Base-by-base conservation (phyloP, 2,329 filamentous ascomycete species). In the Aspergillus spinulosporus region DNA sequence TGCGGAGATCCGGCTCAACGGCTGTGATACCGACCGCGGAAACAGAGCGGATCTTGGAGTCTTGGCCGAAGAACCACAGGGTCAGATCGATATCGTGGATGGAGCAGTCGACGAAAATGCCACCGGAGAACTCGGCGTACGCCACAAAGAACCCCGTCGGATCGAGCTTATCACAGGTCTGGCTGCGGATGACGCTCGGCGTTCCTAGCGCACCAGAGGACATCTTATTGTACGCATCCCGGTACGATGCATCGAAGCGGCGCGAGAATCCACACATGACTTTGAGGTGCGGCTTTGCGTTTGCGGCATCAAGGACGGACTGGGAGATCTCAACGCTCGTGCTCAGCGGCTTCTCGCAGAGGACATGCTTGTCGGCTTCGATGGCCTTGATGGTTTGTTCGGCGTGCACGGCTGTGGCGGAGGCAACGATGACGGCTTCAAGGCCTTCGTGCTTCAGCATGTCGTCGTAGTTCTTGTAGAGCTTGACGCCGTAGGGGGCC, bases 51-150 rank as follows among this genome's bases (percentile, higher is more conserved):
- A 85, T 77, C 11, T 76, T 69, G 40, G 74, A 76, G 46, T 82
- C 77, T 46, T 80, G 72, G 7, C 82, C 82, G 65, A 86, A 85
- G 74, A 83, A 87, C 84, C 84, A 87, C 1, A 87, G 74, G 0
- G 83, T 78, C 2, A 88, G 78, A 59, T 87, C 84, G 62, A 89
- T 88, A 64, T 89, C 87, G 74, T 89, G 87, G 65, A 89, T 84
- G 50, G 82, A 84, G 74, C 84, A 87, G 75, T 89, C 87, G 56
- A 88, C 86, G 63, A 89, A 89, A 67, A 88, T 87, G 21, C 86
- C 86, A 34, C 87, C 86, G 1, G 77, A 82, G 72, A 82, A 85
- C 63, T 84, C 76, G 9, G 86, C 84, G 71, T 88, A 89, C 21
- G 80, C 77, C 53, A 89, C 84, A 68, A 88, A 89, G 78, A 88